Conservation (phyloP, 257 asterid genomes). For the Solanum bukasovii region DNA sequence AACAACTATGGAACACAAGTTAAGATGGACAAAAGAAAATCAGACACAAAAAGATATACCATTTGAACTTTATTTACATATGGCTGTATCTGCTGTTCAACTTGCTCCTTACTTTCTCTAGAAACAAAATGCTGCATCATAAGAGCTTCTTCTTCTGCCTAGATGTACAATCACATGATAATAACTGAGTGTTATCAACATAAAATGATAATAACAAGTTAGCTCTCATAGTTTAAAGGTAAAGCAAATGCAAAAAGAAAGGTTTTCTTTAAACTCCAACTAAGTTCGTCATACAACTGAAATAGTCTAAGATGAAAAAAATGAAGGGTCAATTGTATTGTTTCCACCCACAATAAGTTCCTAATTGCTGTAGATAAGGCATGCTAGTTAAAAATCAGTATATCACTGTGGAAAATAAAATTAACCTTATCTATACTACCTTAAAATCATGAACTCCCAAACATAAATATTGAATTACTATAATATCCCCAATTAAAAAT, state of each 20-base stretch:
- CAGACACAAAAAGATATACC: constrained; percentile 29
- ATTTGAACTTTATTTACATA: constrained; percentile 52
- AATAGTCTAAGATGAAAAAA: not conserved
- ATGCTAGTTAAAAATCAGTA: not conserved
- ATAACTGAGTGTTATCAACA: not conserved
- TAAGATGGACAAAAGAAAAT: not conserved
- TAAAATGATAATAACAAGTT: not conserved
- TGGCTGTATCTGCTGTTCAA: constrained; percentile 64
- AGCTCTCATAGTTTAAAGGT: not conserved
- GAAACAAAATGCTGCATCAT: constrained; percentile 71
- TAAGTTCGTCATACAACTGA: not conserved
- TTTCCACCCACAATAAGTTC: not conserved
- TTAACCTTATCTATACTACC: not conserved
- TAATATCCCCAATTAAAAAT: no score
- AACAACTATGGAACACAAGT: not conserved
- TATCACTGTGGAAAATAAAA: not conserved
- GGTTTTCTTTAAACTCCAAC: not conserved
- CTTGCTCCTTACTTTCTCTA: constrained; percentile 41
- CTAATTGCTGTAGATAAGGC: not conserved
- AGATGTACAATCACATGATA: constrained; percentile 10
- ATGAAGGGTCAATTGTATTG: not conserved
- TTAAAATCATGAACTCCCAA: no score
- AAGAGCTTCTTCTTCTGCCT: constrained; percentile 94
- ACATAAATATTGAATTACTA: no score
- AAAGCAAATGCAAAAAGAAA: not conserved